Conservation (phyloP, 805 yeast species). For the Teunomyces cretensis region DNA sequence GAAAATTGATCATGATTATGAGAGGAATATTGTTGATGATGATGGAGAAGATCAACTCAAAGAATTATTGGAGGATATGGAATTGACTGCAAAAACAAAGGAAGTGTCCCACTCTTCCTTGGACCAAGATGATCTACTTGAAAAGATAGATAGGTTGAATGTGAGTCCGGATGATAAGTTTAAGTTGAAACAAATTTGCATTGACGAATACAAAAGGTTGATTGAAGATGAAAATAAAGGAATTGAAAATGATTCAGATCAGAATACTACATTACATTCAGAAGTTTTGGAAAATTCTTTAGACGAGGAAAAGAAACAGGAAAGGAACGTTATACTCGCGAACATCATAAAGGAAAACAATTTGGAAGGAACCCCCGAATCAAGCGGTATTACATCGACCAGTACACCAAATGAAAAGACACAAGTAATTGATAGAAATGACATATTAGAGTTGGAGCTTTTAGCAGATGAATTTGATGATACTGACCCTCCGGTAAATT, state of each 20-base stretch:
- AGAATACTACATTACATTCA: background rate
- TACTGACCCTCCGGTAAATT: constrained; percentile 15
- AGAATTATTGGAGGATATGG: constrained; percentile 38
- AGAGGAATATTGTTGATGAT: background rate
- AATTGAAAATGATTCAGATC: background rate
- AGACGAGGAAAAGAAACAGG: constrained; percentile 7
- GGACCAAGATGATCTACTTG: constrained; percentile 20
- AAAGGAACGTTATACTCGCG: constrained; percentile 13
- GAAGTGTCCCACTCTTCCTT: background rate
- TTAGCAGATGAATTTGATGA: constrained; percentile 49
- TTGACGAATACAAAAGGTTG: constrained; percentile 17
- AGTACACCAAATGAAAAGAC: constrained; percentile 10
- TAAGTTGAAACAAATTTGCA: constrained; percentile 22
- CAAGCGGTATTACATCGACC: constrained; percentile 5
- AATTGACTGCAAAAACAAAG: constrained; percentile 16
- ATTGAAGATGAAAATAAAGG: constrained; percentile 8
- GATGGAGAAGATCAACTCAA: constrained; percentile 19
- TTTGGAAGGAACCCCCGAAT: constrained; percentile 2
- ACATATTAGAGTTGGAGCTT: constrained; percentile 52
- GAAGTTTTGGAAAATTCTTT: constrained; percentile 9
- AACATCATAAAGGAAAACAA: constrained; percentile 15
- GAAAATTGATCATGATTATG: no score
- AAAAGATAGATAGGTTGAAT: constrained; percentile 26
- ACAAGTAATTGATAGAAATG: constrained; percentile 41
- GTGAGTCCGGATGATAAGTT: constrained; percentile 29